Base-by-base conservation (phyloP, 805 yeast genomes). In the Spathaspora arborariae region DNA sequence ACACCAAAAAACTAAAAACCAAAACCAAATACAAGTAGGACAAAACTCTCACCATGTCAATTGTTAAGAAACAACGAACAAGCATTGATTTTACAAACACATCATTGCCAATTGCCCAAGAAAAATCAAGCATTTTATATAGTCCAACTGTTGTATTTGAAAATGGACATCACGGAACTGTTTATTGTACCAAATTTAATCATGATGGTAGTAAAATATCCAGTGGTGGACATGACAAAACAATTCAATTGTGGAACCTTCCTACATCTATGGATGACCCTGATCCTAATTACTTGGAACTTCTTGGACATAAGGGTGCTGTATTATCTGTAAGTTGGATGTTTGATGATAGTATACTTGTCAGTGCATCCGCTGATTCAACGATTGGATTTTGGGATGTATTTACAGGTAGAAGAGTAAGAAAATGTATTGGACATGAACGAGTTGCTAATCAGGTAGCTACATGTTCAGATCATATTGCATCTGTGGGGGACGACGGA, bases 401-500 rank as follows among this genome's bases (percentile, higher is more conserved):
- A 0, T 70, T 66, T 16, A 77, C 83, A 2, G 87, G 88, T 2
- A 56, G 57, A 38, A 74, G 84, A 49, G 51, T 77, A 11, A 67
- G 84, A 38, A 84, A 80, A 42, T 76, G 78, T 16, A 56, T 56
- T n/a, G 80, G 78, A 1, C 85, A 82, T 56, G 64, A 62, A 3
- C 64, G 67, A 10, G 72, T 77, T 5, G 80, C 85, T 2, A 86
- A 87, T 56, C 77, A 82, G 51, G 64, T 86, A 1, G 75, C 61
- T 19, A 57, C 60, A 9, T 47, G 57, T 48, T 56, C 53, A 46
- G 60, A 68, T 39, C 33, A 37, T 6, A 73, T 78, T 2, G 45
- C 59, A 9, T 76, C 87, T 33, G 88, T 79, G 3, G 74, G 83
- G 8, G 96, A 88, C 53, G 89, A 83, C 55, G 88, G 90, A 0